A percentile compares a stretch with the other conserved stretches of the same genome.
These are phyloP conservation scores for Eucalyptus urophylla DNA, from an alignment of 345 rosid species.

Conservation along the genomic window DNA sequence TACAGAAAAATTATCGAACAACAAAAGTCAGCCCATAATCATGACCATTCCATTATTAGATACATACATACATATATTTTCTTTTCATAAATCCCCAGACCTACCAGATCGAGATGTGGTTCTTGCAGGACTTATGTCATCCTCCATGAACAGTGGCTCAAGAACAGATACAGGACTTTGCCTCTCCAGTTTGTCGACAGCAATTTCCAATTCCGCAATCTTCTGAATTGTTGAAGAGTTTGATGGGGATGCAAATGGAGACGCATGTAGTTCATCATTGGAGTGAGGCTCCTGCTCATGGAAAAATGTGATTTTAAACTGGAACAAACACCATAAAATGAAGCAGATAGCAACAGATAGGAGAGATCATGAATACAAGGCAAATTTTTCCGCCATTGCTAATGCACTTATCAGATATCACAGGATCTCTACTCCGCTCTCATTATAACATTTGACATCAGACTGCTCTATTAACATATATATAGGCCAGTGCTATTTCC, in stretches of 20 bases:
- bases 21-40: not conserved
- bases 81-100: not conserved
- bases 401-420: not conserved
- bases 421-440: not conserved
- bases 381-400: not conserved
- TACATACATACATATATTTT: not conserved
- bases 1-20: slow-evolving; percentile 11
- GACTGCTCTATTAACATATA: not conserved
- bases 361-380: not conserved
- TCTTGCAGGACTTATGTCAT: slow-evolving; percentile 60
- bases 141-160: slow-evolving; percentile 64
- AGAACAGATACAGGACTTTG: slow-evolving; percentile 93
- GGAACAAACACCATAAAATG: not conserved
- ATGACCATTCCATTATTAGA: not conserved
- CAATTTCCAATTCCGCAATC: slow-evolving; percentile 29
- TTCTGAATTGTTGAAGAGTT: slow-evolving; percentile 20
- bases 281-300: slow-evolving; percentile 31
- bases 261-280: slow-evolving; percentile 10
- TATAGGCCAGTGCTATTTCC: not conserved
- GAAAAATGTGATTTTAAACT: not conserved
- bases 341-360: not conserved
- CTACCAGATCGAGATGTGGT: slow-evolving; percentile 49
- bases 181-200: slow-evolving; percentile 33
- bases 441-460: not conserved
- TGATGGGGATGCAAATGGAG: slow-evolving; percentile 41